Evolutionary conservation across 1,284 basidiomycete genomes (phyloP).

Genomic region (Trametes pubescens): DNA sequence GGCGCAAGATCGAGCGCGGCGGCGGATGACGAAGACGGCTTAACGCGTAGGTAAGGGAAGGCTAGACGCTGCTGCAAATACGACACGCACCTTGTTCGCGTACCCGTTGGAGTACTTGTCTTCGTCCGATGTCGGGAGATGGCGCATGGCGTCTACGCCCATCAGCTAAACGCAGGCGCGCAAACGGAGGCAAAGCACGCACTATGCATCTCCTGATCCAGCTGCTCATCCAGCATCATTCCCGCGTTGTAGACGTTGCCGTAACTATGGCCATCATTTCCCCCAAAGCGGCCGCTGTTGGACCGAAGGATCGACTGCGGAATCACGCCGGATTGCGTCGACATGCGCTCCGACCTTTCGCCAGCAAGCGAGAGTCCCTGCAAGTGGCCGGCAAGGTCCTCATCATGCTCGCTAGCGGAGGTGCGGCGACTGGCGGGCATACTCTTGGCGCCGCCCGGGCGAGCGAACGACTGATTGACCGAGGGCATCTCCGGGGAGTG

Average conservation of each 20-base stretch:
- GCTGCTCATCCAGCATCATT: conserved; percentile 89
- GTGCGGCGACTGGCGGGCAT: conserved; percentile 89
- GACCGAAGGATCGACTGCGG: conserved; percentile 56
- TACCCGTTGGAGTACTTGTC: conserved; percentile 79
- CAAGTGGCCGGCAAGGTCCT: conserved; percentile 78
- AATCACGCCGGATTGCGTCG: conserved; percentile 35
- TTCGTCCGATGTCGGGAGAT: conserved; percentile 91
- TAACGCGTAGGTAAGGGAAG: conserved; percentile 14
- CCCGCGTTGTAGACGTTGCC: conserved; percentile 77
- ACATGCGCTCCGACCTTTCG: conserved; percentile 54
- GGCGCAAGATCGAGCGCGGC: conserved; percentile 80
- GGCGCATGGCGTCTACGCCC: conserved; percentile 83
- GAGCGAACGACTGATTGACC: conserved; percentile 61
- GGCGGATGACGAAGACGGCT: conserved; percentile 91
- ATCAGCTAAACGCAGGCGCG: conserved; percentile 31
- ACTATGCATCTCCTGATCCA: conserved; percentile 93
- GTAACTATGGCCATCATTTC: conserved; percentile 58
- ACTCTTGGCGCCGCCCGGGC: conserved; percentile 80
- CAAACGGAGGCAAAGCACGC: conserved; percentile 43
- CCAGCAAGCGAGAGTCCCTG: conserved; percentile 72
- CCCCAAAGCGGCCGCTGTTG: conserved; percentile 55
- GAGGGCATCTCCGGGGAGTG: conserved; percentile 71
- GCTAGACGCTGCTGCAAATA: neutral
- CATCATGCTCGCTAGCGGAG: conserved; percentile 81
- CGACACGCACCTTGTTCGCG: conserved; percentile 67